Percentiles rank a stretch among this genome's conserved stretches.
Evolutionary conservation across 2,329 filamentous ascomycete genomes (phyloP).

Genomic region (Phaeomoniella chlamydospora): DNA sequence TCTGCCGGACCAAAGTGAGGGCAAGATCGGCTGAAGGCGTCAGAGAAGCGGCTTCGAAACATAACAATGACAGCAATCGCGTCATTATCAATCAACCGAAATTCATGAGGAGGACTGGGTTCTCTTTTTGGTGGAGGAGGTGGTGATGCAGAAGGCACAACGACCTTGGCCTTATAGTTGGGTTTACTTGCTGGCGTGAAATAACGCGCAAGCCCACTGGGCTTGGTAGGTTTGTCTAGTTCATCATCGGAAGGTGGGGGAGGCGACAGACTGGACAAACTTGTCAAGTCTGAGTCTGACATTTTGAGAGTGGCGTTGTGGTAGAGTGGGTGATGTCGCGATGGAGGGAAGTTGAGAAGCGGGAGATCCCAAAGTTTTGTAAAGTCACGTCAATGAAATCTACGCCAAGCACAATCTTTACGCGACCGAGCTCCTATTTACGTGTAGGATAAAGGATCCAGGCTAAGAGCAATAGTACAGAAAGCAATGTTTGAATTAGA

Average conservation of each 20-base stretch:
- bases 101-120: conserved; percentile 81
- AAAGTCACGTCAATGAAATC: background rate
- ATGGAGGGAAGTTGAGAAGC: background rate
- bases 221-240: conserved; percentile 21
- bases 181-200: conserved; percentile 25
- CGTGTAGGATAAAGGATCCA: background rate
- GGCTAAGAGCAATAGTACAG: conserved; percentile 16
- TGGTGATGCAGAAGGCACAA: conserved; percentile 26
- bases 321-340: background rate
- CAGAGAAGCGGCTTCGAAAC: conserved; percentile 87
- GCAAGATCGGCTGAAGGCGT: conserved; percentile 75
- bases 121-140: conserved; percentile 63
- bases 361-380: background rate
- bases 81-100: conserved; percentile 75
- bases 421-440: background rate
- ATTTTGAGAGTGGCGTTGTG: conserved; percentile 18
- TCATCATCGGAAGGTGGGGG: conserved; percentile 47
- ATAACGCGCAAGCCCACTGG: conserved; percentile 29
- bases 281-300: conserved; percentile 42
- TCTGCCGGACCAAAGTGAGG: conserved; percentile 90
- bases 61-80: conserved; percentile 95
- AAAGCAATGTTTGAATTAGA: no score
- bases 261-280: conserved; percentile 43
- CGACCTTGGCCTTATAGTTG: conserved; percentile 34
- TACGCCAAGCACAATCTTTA: background rate